Conservation (phyloP, 305 asterid species). For the Fraxinus greggii region DNA sequence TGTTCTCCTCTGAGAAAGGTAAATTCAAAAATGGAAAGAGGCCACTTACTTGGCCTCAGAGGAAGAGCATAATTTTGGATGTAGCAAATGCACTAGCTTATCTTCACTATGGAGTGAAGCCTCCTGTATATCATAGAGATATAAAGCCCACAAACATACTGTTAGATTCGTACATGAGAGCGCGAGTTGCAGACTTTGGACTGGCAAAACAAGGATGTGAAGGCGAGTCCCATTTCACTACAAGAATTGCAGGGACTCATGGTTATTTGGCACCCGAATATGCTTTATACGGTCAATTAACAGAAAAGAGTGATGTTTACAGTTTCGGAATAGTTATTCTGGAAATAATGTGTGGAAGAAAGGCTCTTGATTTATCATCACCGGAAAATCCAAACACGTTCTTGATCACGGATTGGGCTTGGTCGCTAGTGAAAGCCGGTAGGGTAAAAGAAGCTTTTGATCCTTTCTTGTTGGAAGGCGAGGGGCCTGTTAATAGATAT, state of each 20-base stretch:
- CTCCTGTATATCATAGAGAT: conserved; percentile 63
- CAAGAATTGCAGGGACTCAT: conserved; percentile 55
- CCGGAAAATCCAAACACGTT: conserved; percentile 15
- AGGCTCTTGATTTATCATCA: conserved; percentile 42
- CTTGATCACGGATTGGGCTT: conserved; percentile 68
- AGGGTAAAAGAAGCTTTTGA: conserved; percentile 42
- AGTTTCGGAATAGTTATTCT: conserved; percentile 61
- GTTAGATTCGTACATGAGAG: conserved; percentile 51
- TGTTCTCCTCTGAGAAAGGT: conserved; percentile 29
- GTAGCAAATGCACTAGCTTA: conserved; percentile 60
- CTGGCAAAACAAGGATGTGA: conserved; percentile 44
- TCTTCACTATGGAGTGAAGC: conserved; percentile 58
- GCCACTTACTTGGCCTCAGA: conserved; percentile 49
- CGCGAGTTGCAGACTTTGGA: conserved; percentile 61
- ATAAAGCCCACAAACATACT: conserved; percentile 65
- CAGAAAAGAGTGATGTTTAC: conserved; percentile 65
- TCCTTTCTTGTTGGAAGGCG: conserved; percentile 33
- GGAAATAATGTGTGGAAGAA: conserved; percentile 55
- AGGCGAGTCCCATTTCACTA: conserved; percentile 39
- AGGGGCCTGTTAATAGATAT: conserved; percentile 22
- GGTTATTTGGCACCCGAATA: conserved; percentile 72
- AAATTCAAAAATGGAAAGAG: not conserved
- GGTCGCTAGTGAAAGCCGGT: conserved; percentile 47
- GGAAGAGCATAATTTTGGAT: conserved; percentile 58
- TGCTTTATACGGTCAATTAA: conserved; percentile 55